Conservation (phyloP, 371 early-diverging fungal species). For the Blastocladiella emersonii region DNA sequence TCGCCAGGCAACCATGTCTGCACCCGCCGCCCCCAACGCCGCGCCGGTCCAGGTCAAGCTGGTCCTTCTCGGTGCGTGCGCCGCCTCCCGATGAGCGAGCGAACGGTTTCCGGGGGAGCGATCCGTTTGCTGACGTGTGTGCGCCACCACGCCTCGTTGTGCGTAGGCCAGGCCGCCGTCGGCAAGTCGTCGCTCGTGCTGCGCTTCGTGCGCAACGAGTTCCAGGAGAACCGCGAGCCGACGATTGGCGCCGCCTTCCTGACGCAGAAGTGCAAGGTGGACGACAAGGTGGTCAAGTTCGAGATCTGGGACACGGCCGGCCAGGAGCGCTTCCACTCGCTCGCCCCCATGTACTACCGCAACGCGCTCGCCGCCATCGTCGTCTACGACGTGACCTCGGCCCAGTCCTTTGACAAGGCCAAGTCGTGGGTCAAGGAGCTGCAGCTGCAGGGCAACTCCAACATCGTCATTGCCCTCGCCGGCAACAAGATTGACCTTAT, state of each 20-base stretch:
- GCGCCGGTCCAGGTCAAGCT: slow-evolving; percentile 42
- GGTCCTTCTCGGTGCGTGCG: slow-evolving; percentile 33
- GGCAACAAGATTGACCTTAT: slow-evolving; percentile 88
- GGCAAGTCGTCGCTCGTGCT: slow-evolving; percentile 63
- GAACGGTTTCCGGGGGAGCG: neutral
- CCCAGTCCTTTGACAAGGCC: slow-evolving; percentile 77
- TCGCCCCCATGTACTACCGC: slow-evolving; percentile 98
- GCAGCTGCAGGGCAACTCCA: slow-evolving; percentile 85
- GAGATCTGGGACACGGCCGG: slow-evolving; percentile 45
- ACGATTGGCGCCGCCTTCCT: slow-evolving; percentile 78
- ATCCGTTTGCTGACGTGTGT: neutral
- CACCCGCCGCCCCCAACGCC: slow-evolving; percentile 8
- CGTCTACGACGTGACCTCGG: slow-evolving; percentile 26
- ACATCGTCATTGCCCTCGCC: slow-evolving; percentile 91
- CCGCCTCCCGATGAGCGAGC: neutral
- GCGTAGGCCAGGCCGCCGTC: slow-evolving; percentile 24
- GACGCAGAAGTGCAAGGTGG: slow-evolving; percentile 39
- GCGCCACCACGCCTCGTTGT: neutral
- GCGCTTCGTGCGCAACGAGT: slow-evolving; percentile 92
- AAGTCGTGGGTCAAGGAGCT: slow-evolving; percentile 98
- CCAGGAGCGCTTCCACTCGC: slow-evolving; percentile 53
- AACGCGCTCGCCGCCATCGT: slow-evolving; percentile 33
- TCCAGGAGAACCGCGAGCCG: slow-evolving; percentile 94
- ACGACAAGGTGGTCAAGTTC: slow-evolving; percentile 43
- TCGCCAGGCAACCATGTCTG: neutral